phyloP scores from a whole-genome alignment of 1,139 yeast species.

The Spencermartinsiella ligniputridi region DNA sequence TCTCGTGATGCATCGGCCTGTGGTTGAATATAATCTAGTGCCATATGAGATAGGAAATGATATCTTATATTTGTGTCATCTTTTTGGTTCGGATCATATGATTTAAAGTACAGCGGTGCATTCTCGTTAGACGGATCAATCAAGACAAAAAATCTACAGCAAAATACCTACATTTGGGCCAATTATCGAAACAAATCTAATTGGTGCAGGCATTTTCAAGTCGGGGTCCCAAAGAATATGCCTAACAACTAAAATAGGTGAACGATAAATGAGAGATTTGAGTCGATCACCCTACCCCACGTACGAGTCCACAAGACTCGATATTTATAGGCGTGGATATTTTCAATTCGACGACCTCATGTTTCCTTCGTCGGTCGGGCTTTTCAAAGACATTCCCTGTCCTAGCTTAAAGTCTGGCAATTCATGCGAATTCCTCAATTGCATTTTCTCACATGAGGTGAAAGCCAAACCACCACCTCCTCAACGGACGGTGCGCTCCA shows the following conservation, averaged over 20 bases:
- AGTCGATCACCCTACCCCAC: not conserved
- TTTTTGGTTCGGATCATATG: constrained; percentile 18
- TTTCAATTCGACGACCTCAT: no score
- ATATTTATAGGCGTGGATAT: no score
- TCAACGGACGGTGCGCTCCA: not conserved
- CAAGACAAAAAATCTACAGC: no score
- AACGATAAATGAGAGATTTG: not conserved
- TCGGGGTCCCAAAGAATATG: constrained; percentile 8
- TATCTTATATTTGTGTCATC: constrained; percentile 23
- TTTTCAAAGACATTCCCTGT: constrained; percentile 23
- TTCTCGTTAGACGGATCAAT: no score
- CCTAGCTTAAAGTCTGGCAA: constrained; percentile 20
- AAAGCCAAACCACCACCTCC: constrained; percentile 2
- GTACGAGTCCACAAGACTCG: no score
- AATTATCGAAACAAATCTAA: constrained; percentile 30
- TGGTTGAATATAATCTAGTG: constrained; percentile 37
- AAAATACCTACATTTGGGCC: constrained; percentile 27
- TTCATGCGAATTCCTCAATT: constrained; percentile 26
- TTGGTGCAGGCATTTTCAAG: constrained; percentile 22
- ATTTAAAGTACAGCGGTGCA: constrained; percentile 27
- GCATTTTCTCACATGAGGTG: constrained; percentile 27
- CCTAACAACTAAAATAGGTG: not conserved
- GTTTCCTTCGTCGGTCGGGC: constrained; percentile 16
- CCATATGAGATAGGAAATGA: constrained; percentile 41
- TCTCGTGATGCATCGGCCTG: constrained; percentile 30